These are phyloP conservation scores for Penicillium sp. DNA, from an alignment of 2,329 filamentous ascomycete species.

Conservation along the genomic window DNA sequence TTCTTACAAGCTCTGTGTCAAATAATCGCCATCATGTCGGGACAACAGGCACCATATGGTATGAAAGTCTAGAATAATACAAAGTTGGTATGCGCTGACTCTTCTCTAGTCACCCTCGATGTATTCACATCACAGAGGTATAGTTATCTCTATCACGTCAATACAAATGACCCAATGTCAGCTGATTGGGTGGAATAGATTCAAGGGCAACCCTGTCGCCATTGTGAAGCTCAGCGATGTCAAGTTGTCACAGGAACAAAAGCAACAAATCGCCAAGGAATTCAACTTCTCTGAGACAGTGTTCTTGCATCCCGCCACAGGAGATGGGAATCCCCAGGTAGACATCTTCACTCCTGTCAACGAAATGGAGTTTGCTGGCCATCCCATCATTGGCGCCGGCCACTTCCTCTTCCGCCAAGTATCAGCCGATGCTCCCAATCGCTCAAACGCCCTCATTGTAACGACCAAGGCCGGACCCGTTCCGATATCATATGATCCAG, in stretches of 20 bases:
- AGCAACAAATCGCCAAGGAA: conserved; percentile 60
- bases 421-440: conserved; percentile 8
- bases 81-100: background rate
- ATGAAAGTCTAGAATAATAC: background rate
- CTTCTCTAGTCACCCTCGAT: background rate
- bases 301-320: conserved; percentile 54
- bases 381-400: conserved; percentile 57
- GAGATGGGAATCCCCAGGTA: conserved; percentile 44
- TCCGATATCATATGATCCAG: conserved; percentile 40
- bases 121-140: background rate
- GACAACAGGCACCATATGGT: background rate
- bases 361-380: conserved; percentile 63
- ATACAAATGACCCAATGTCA: background rate
- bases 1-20: background rate
- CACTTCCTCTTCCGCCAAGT: conserved; percentile 41
- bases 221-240: conserved; percentile 1
- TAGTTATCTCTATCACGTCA: background rate
- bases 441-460: conserved; percentile 16
- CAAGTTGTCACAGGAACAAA: conserved; percentile 51
- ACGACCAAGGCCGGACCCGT: conserved; percentile 48
- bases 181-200: background rate
- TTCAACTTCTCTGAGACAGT: conserved; percentile 66
- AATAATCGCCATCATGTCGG: background rate
- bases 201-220: background rate
- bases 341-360: conserved; percentile 59